phyloP scores from a whole-genome alignment of 1,284 basidiomycete genomes.

The Fomitopsis palustris region DNA sequence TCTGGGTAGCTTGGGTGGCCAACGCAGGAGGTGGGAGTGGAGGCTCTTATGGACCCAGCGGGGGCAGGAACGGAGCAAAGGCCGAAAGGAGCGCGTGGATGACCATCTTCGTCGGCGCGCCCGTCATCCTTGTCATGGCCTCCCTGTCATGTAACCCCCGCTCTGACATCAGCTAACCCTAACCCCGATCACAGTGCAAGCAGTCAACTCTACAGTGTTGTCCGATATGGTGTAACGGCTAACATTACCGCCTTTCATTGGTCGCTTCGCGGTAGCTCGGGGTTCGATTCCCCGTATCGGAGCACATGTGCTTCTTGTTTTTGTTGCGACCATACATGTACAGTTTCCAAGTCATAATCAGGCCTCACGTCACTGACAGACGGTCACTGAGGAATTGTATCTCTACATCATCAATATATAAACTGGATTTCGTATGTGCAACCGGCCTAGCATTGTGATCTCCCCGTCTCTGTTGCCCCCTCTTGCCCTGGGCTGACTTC shows the following conservation, averaged over 20 bases:
- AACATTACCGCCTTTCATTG: background rate
- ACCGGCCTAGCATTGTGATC: too few relatives aligned
- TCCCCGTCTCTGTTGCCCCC: too few relatives aligned
- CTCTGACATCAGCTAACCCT: background rate
- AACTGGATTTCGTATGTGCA: too few relatives aligned
- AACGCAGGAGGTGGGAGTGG: background rate
- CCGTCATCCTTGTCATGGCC: background rate
- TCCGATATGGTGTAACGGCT: background rate
- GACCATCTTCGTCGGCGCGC: background rate
- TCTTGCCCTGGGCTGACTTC: too few relatives aligned
- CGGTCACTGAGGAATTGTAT: too few relatives aligned
- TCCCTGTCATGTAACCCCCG: background rate
- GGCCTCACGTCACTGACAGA: too few relatives aligned
- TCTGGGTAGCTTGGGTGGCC: background rate
- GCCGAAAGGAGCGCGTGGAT: background rate
- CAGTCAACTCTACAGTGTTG: too few relatives aligned
- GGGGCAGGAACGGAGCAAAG: background rate
- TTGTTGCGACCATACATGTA: too few relatives aligned
- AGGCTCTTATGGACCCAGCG: background rate
- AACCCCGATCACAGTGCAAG: too few relatives aligned
- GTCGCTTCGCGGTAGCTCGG: constrained; percentile 61
- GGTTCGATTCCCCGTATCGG: constrained; percentile 51
- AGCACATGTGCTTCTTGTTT: too few relatives aligned
- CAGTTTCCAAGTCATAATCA: too few relatives aligned
- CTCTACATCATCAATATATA: too few relatives aligned